Conservation (phyloP, 805 yeast species). For the Suhomyces prunicola region DNA sequence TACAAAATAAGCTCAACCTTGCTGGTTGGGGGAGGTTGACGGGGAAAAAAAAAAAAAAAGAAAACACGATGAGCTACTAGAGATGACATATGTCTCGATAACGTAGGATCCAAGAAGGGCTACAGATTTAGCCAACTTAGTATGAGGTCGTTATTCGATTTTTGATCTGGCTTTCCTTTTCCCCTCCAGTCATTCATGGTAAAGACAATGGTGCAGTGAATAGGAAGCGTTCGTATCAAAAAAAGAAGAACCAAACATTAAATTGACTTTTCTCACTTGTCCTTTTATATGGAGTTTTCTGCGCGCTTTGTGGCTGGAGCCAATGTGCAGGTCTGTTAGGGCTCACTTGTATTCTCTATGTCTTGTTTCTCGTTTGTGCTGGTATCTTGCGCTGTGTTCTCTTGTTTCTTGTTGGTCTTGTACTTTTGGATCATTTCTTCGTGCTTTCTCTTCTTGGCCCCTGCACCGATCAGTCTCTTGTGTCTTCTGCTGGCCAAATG, state of each 20-base stretch:
- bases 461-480: slow-evolving; percentile 45
- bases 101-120: slow-evolving; percentile 37
- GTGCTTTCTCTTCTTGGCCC: slow-evolving; percentile 50
- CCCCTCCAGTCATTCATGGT: slow-evolving; percentile 38
- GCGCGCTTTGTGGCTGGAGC: not conserved
- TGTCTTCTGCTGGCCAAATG: slow-evolving; percentile 74
- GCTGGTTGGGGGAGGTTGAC: not conserved
- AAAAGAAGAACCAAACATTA: slow-evolving; percentile 17
- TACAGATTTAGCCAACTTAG: slow-evolving; percentile 21
- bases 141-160: slow-evolving; percentile 34
- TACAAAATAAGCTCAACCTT: not conserved
- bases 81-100: slow-evolving; percentile 26
- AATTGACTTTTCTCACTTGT: not conserved
- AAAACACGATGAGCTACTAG: not conserved
- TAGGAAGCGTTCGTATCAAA: slow-evolving; percentile 38
- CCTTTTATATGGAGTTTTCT: not conserved
- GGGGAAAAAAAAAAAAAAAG: not conserved
- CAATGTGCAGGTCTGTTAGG: not conserved
- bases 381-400: not conserved
- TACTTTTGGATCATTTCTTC: slow-evolving; percentile 36
- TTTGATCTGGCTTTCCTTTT: slow-evolving; percentile 33
- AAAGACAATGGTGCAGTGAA: slow-evolving; percentile 37
- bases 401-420: not conserved
- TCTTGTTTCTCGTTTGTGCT: not conserved
- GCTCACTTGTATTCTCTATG: not conserved